Evolutionary conservation across 352 stramenopile genomes (phyloP).

Genomic region (Globisporangium heterothallicum): DNA sequence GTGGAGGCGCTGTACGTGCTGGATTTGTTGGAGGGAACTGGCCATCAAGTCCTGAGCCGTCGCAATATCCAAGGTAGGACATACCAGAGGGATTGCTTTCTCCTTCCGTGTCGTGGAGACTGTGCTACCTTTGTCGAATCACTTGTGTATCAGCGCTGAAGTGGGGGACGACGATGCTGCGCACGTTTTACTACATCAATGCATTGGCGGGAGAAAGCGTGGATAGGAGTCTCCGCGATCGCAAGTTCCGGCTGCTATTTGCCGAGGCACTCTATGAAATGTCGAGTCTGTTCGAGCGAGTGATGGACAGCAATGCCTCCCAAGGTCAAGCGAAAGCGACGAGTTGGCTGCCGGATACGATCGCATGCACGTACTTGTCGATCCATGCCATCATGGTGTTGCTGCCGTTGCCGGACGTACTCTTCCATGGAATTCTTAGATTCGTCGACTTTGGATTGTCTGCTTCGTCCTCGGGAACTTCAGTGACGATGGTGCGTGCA

Average conservation of each 20-base stretch:
- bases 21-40: conserved; percentile 67
- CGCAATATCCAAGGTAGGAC: conserved; percentile 59
- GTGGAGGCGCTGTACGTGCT: conserved; percentile 56
- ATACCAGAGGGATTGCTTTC: neutral
- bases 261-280: conserved; percentile 68
- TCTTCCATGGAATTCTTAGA: conserved; percentile 56
- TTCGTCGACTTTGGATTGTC: conserved; percentile 61
- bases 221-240: conserved; percentile 50
- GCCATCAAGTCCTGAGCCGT: conserved; percentile 70
- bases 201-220: conserved; percentile 54
- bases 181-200: conserved; percentile 77
- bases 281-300: conserved; percentile 39
- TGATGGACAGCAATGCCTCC: conserved; percentile 24
- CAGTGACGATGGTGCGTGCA: conserved; percentile 43
- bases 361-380: conserved; percentile 51
- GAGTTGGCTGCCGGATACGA: conserved; percentile 49
- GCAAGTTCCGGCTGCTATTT: conserved; percentile 62
- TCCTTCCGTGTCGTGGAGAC: too few species aligned
- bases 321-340: conserved; percentile 1
- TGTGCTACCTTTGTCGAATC: neutral
- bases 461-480: conserved; percentile 20
- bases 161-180: conserved; percentile 75
- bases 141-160: conserved; percentile 43
- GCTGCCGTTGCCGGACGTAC: conserved; percentile 61
- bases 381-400: conserved; percentile 64